These are phyloP conservation scores for Trichocladium uniseriatum DNA, from an alignment of 495 filamentous ascomycete genomes.

Conservation along the genomic window DNA sequence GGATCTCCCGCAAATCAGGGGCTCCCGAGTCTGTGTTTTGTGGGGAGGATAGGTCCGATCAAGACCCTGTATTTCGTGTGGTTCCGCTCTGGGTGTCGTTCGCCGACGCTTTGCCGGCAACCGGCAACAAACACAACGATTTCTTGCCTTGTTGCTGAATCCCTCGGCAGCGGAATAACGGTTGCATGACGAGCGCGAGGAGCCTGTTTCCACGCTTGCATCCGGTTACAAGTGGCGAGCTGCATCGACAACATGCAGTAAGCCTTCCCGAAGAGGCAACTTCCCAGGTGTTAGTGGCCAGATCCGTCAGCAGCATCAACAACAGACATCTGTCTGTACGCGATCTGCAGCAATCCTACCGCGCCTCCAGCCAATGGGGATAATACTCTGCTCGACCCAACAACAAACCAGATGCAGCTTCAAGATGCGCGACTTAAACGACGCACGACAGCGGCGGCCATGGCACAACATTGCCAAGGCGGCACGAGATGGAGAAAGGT, in stretches of 20 bases:
- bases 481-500: background rate
- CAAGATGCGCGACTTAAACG: background rate
- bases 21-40: too few species aligned
- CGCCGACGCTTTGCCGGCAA: too few species aligned
- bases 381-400: background rate
- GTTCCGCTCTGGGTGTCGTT: too few species aligned
- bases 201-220: too few species aligned
- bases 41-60: too few species aligned
- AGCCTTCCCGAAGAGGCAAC: conserved; percentile 4
- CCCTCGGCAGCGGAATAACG: too few species aligned
- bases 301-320: background rate
- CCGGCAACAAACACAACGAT: too few species aligned
- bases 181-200: too few species aligned
- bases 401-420: background rate
- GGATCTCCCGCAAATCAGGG: background rate
- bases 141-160: too few species aligned
- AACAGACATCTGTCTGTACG: background rate
- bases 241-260: background rate
- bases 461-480: background rate
- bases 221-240: background rate
- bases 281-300: background rate
- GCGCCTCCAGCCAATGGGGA: too few species aligned
- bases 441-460: background rate
- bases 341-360: background rate
- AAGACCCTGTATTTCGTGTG: too few species aligned